phyloP scores from a whole-genome alignment of 257 asterid genomes.

The Gentiana dahurica region DNA sequence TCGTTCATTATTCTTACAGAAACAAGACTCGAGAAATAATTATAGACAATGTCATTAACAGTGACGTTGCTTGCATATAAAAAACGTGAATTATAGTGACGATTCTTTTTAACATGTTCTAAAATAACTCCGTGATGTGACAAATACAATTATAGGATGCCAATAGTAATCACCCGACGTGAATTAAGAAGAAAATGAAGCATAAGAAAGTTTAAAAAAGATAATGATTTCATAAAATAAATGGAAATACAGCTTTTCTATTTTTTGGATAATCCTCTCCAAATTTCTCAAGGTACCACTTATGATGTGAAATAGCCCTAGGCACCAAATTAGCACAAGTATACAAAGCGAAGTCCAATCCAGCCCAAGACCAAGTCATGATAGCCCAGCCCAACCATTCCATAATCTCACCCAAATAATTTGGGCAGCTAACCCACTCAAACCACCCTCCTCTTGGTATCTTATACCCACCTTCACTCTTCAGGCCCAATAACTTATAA shows the following conservation, averaged over 20 bases:
- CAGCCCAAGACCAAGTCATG: slow-evolving; percentile 68
- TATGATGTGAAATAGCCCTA: slow-evolving; percentile 40
- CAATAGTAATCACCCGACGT: neutral
- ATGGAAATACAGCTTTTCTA: slow-evolving; percentile 65
- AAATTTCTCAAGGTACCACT: slow-evolving; percentile 67
- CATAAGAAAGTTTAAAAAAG: neutral
- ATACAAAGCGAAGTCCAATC: slow-evolving; percentile 44
- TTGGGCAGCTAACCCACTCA: slow-evolving; percentile 67
- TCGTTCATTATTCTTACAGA: too few relatives aligned
- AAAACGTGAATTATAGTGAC: too few relatives aligned
- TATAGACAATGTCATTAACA: too few relatives aligned
- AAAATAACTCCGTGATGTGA: too few relatives aligned
- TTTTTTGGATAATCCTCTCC: slow-evolving; percentile 61
- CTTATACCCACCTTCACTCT: slow-evolving; percentile 43
- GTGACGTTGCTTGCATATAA: too few relatives aligned
- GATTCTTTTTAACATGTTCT: too few relatives aligned
- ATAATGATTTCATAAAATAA: slow-evolving; percentile 11
- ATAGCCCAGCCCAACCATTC: slow-evolving; percentile 89
- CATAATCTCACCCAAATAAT: slow-evolving; percentile 66
- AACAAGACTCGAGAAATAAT: too few relatives aligned
- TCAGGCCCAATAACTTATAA: slow-evolving; percentile 37
- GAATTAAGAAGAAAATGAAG: neutral
- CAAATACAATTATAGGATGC: neutral
- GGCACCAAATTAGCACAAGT: slow-evolving; percentile 68
- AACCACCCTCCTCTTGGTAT: slow-evolving; percentile 58